These are phyloP conservation scores for Kwoniella heveanensis DNA, from an alignment of 768 basidiomycete genomes.

Conservation along the genomic window DNA sequence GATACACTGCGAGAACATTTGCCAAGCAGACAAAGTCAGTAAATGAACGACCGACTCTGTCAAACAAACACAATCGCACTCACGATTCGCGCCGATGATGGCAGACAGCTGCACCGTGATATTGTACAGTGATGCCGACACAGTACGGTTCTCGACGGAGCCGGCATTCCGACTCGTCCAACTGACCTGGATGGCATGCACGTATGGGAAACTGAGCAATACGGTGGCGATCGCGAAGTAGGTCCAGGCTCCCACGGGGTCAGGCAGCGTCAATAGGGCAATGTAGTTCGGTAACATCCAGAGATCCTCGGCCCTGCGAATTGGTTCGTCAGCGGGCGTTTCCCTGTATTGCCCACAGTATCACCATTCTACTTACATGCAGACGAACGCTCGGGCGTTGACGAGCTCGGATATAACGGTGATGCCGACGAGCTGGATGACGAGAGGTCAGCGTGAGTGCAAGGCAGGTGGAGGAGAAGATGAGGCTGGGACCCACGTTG, in stretches of 20 bases:
- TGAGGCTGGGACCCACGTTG: constrained; percentile 53
- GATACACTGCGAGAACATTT: constrained; percentile 11
- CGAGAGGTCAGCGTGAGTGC: too few species aligned
- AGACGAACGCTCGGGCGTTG: constrained; percentile 36
- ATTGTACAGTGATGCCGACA: constrained; percentile 54
- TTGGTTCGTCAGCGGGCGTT: background rate
- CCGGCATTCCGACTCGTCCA: constrained; percentile 54
- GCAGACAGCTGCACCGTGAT: constrained; percentile 51
- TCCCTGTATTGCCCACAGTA: background rate
- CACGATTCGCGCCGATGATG: constrained; percentile 50
- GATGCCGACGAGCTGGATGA: constrained; percentile 22
- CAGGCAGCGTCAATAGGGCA: constrained; percentile 39
- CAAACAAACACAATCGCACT: background rate
- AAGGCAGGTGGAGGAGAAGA: too few species aligned
- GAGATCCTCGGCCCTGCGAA: constrained; percentile 40
- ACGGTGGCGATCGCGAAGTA: constrained; percentile 54
- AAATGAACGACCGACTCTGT: too few species aligned
- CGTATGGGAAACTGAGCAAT: constrained; percentile 52
- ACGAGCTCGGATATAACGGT: constrained; percentile 33
- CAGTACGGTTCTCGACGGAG: constrained; percentile 52
- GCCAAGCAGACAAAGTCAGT: too few species aligned
- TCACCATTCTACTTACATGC: constrained; percentile 8
- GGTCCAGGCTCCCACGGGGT: constrained; percentile 36
- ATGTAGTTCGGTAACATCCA: constrained; percentile 55
- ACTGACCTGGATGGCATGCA: constrained; percentile 54